Evolutionary conservation across 805 yeast species (phyloP), one percentile per base, ranked within the genome.

Genomic region (Spencermartinsiella europaea): DNA sequence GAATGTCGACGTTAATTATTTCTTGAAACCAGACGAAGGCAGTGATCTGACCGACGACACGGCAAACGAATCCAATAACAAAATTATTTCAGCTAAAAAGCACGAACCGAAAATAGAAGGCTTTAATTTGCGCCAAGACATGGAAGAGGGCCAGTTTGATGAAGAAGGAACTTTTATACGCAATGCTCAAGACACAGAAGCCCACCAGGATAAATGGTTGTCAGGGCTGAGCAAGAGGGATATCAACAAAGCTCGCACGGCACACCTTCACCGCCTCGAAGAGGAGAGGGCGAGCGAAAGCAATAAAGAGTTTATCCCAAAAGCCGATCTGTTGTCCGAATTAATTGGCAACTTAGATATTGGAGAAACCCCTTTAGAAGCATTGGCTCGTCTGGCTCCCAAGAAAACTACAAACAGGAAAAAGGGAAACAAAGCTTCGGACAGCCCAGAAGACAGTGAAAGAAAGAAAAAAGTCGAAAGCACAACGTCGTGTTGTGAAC

Each of bases 311-410:
- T 44, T 40, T 1, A 38, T 45, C 0, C 40, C 61, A 12, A 43
- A 52, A 40, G 58, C 60, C 17, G 55, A 55, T 2, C 47, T 67
- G 14, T 40, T 71, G 39, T 47, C 40, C 4, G 51, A 54, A 1
- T 54, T 81, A n/a, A 72, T 81, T 2, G 60, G 48, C 1, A n/a
- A 57, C 0, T 58, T 83, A 34, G 75, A 79, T 40, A 79, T 83
- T 0, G 80, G 76, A 2, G 89, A 83, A 56, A 72, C 80, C 0
- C 73, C 82, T 1, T 51, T 77, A 59, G 86, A 82, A 55, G 75
- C 79, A 1, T 60, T 83, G 28, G 76, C 55, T 53, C 68, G 70
- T 50, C 65, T 64, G 48, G 70, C 61, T 58, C 49, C 55, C 39
- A 49, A 48, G 53, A 49, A 55, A 38, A 53, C 50, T 44, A 39